phyloP scores from a whole-genome alignment of 495 filamentous ascomycete genomes.

The Neurospora sp. region DNA sequence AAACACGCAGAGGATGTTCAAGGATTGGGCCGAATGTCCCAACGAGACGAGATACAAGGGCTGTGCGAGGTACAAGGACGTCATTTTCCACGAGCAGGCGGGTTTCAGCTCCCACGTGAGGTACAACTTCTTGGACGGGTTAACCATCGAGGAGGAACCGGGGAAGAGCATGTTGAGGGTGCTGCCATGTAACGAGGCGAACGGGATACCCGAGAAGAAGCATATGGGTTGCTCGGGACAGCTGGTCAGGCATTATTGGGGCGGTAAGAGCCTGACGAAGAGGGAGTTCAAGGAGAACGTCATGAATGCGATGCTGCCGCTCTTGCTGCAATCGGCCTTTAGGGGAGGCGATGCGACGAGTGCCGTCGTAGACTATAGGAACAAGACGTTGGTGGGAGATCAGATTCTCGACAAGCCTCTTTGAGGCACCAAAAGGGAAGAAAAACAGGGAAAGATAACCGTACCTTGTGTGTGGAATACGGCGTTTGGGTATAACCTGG shows the following conservation, averaged over 20 bases:
- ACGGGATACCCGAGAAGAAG: constrained; percentile 15
- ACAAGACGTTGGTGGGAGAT: constrained; percentile 11
- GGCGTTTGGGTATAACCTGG: neutral
- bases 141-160: constrained; percentile 13
- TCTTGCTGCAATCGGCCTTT: constrained; percentile 14
- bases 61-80: constrained; percentile 16
- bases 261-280: constrained; percentile 9
- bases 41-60: constrained; percentile 6
- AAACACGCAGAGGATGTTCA: constrained; percentile 17
- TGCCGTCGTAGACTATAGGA: constrained; percentile 11
- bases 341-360: neutral
- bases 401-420: constrained; percentile 7
- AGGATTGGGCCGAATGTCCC: constrained; percentile 23
- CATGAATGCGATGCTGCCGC: constrained; percentile 16
- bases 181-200: constrained; percentile 21
- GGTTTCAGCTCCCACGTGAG: constrained; percentile 20
- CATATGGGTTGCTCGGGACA: constrained; percentile 14
- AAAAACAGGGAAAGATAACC: neutral
- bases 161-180: constrained; percentile 11
- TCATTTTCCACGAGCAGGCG: constrained; percentile 20
- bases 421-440: neutral
- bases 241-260: constrained; percentile 23
- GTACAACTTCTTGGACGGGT: constrained; percentile 20
- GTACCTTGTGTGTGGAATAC: neutral
- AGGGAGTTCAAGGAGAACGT: constrained; percentile 12